These are phyloP conservation scores for Hypocreales sp. DNA, from an alignment of 2,329 filamentous ascomycete genomes.

Conservation along the genomic window DNA sequence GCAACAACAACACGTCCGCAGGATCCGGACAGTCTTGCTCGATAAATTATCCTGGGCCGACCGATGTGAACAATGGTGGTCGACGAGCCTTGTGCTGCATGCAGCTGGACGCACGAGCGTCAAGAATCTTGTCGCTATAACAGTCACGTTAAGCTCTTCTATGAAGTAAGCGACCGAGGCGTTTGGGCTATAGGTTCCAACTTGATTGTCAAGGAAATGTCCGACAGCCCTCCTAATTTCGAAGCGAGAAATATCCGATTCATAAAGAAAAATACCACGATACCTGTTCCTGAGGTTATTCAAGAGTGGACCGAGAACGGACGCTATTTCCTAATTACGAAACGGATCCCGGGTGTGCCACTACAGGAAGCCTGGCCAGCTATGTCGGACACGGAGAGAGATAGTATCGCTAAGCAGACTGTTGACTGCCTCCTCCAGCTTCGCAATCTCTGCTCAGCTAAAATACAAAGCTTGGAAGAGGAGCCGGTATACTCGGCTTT, in stretches of 20 bases:
- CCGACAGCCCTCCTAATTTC: slow-evolving; percentile 3
- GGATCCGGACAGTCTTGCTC: too few species aligned
- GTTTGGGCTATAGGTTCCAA: slow-evolving; percentile 15
- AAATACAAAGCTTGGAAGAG: slow-evolving; percentile 2
- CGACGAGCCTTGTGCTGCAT: slow-evolving; percentile 4
- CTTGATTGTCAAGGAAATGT: slow-evolving; percentile 13
- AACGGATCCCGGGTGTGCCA: slow-evolving; percentile 4
- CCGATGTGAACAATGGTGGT: slow-evolving; percentile 1
- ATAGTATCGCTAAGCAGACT: slow-evolving; percentile 10
- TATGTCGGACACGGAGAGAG: slow-evolving; percentile 10
- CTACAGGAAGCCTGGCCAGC: slow-evolving; percentile 4
- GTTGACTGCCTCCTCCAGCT: slow-evolving; percentile 5
- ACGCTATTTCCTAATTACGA: slow-evolving; percentile 5
- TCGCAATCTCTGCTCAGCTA: slow-evolving; percentile 2
- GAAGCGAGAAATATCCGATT: slow-evolving; percentile 5
- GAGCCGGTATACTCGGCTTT: slow-evolving; percentile 3
- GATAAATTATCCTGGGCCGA: too few species aligned
- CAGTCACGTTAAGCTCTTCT: slow-evolving; percentile 9
- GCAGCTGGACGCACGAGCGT: slow-evolving; percentile 4
- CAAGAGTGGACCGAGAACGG: slow-evolving; percentile 5
- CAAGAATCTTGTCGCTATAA: slow-evolving; percentile 4
- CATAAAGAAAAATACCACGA: slow-evolving; percentile 4
- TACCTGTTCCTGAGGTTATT: slow-evolving; percentile 4
- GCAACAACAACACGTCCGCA: too few species aligned
- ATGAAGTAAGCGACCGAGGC: slow-evolving; percentile 10